phyloP scores from a whole-genome alignment of 768 basidiomycete genomes.

The Baorangia bicolor region DNA sequence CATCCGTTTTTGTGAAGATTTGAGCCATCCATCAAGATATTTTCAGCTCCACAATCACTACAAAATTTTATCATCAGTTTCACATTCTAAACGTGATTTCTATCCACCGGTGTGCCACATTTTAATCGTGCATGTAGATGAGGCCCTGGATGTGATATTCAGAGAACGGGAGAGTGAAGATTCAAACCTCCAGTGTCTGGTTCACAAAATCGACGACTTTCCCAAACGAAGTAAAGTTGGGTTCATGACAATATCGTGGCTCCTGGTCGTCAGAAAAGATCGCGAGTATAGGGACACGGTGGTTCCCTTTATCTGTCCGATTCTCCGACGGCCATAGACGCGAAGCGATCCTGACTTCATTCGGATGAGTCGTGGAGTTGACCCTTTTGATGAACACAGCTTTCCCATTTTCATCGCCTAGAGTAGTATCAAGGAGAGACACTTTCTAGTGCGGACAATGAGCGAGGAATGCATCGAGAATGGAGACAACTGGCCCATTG shows the following conservation, averaged over 20 bases:
- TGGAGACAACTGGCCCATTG: not conserved
- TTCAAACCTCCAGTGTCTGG: too few relatives aligned
- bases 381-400: constrained; percentile 17
- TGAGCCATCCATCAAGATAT: too few relatives aligned
- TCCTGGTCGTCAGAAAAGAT: constrained; percentile 12
- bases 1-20: too few relatives aligned
- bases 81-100: too few relatives aligned
- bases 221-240: too few relatives aligned
- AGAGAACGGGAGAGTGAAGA: too few relatives aligned
- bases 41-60: too few relatives aligned
- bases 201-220: too few relatives aligned
- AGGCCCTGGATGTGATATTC: too few relatives aligned
- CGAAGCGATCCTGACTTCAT: not conserved
- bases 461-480: not conserved
- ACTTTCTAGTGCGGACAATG: not conserved
- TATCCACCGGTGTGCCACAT: too few relatives aligned
- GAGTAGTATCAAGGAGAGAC: constrained; percentile 6
- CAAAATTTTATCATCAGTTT: too few relatives aligned
- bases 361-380: not conserved
- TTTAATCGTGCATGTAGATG: too few relatives aligned
- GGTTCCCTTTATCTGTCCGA: constrained; percentile 12
- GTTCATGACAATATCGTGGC: not conserved
- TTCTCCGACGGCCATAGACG: not conserved
- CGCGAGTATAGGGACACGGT: constrained; percentile 23
- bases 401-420: not conserved